These are phyloP conservation scores for Metschnikowia kofuensis DNA, from an alignment of 805 yeast species.

Conservation along the genomic window DNA sequence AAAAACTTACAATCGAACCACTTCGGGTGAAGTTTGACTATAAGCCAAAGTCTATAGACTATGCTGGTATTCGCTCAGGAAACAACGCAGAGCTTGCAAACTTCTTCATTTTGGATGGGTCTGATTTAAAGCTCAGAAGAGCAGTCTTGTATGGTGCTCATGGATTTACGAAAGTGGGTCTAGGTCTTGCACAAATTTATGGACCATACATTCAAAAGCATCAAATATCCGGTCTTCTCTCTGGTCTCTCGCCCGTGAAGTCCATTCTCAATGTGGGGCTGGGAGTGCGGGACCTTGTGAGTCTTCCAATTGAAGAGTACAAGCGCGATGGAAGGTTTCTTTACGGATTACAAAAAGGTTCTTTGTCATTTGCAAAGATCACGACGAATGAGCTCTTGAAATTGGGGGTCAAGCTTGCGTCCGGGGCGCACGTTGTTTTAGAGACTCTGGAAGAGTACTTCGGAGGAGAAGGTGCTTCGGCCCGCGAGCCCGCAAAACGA, in stretches of 20 bases:
- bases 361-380: conserved; percentile 66
- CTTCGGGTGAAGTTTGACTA: conserved; percentile 75
- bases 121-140: conserved; percentile 62
- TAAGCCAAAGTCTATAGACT: conserved; percentile 86
- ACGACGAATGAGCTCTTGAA: conserved; percentile 79
- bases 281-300: conserved; percentile 70
- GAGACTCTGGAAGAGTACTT: conserved; percentile 77
- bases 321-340: conserved; percentile 67
- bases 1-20: conserved; percentile 60
- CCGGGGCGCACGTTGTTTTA: conserved; percentile 79
- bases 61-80: conserved; percentile 81
- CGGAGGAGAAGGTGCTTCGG: conserved; percentile 69
- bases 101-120: conserved; percentile 83
- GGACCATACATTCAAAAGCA: conserved; percentile 81
- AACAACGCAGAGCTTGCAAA: conserved; percentile 84
- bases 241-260: conserved; percentile 81
- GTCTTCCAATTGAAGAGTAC: conserved; percentile 72
- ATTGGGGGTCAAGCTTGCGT: conserved; percentile 79
- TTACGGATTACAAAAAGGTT: conserved; percentile 73
- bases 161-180: conserved; percentile 64
- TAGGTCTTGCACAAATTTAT: conserved; percentile 67
- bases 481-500: conserved; percentile 29
- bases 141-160: conserved; percentile 69
- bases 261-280: conserved; percentile 75
- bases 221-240: conserved; percentile 75